Evolutionary conservation across 306 rosid species (phyloP).

Genomic region (Vigna radiata): DNA sequence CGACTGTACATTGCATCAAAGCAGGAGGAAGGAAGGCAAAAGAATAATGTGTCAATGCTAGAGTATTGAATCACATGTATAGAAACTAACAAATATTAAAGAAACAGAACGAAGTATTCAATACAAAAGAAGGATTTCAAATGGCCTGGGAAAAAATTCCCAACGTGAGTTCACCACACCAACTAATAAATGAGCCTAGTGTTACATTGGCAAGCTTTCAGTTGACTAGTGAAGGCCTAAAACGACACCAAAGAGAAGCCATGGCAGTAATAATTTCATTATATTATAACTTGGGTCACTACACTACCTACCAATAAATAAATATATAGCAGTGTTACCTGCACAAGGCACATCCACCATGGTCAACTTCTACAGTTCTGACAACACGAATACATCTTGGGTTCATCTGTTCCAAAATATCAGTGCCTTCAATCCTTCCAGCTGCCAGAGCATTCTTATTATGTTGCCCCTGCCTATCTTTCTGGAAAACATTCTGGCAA

Average conservation of each 20-base stretch:
- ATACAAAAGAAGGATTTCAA: background rate
- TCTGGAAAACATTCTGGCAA: constrained; percentile 70
- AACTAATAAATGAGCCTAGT: background rate
- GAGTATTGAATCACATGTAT: background rate
- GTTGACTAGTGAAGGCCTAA: background rate
- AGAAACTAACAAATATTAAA: background rate
- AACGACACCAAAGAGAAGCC: too few species aligned
- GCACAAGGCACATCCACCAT: constrained; percentile 95
- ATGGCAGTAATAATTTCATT: background rate
- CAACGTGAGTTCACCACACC: background rate
- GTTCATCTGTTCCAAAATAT: constrained; percentile 75
- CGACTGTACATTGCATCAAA: constrained; percentile 56
- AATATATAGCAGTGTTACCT: constrained; percentile 53
- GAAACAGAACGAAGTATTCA: background rate
- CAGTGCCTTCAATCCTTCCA: constrained; percentile 83
- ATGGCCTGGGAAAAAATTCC: background rate
- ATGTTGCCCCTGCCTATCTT: constrained; percentile 66
- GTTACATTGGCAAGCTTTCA: background rate
- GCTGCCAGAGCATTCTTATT: constrained; percentile 80
- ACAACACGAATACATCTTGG: constrained; percentile 86
- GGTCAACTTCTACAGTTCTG: constrained; percentile 64
- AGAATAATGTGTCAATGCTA: background rate
- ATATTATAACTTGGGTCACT: background rate
- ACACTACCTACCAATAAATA: constrained; percentile 4
- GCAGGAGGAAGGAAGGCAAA: constrained; percentile 18